Base-by-base conservation (phyloP, 1,284 basidiomycete species). In the Apiotrichum akiyoshidainum region DNA sequence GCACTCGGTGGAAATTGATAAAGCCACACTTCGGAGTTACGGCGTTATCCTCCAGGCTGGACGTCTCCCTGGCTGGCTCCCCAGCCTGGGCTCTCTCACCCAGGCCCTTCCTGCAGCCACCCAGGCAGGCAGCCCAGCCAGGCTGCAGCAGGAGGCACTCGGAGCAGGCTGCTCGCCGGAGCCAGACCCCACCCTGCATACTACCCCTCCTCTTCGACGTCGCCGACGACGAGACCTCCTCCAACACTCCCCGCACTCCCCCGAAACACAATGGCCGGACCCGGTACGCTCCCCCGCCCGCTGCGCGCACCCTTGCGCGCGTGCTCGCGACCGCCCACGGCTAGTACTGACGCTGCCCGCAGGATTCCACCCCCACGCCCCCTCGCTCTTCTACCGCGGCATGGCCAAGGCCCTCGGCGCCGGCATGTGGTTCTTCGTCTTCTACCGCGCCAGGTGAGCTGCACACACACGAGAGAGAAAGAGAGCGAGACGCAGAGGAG, bases 371-470 rank as follows among this genome's bases (percentile, higher is more conserved):
- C 90, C 90, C 44, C 90, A 91, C 76, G 81, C 91, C 42, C 89
- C 90, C 44, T 86, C 87, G 22, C 81, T 86, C 69, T 84, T 83
- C 71, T 85, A 92, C 78, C 85, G 84, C 62, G 84, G 91, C 74
- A 82, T 93, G 39, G 84, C 88, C 44, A 93, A 92, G 78, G 84
- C 85, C 53, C 81, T 95, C 58, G 92, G 92, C 58, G 92, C 91
- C 41, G 85, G 86, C 45, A 95, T 95, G 92, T 95, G 91, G 91
- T 95, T 95, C 85, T 96, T 93, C 83, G 90, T 95, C 77, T 94
- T 95, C 82, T 95, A 94, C 80, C 86, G 91, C 61, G 87, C 89
- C 65, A 83, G 91, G 91, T 93, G 71, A 76, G 88, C 10, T 21
- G 26, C 3, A 31, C 26, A 7, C 26, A 31, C 26, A 7, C 3